Base-by-base conservation (phyloP, 352 stramenopile species). In the Pythium apleroticum region DNA sequence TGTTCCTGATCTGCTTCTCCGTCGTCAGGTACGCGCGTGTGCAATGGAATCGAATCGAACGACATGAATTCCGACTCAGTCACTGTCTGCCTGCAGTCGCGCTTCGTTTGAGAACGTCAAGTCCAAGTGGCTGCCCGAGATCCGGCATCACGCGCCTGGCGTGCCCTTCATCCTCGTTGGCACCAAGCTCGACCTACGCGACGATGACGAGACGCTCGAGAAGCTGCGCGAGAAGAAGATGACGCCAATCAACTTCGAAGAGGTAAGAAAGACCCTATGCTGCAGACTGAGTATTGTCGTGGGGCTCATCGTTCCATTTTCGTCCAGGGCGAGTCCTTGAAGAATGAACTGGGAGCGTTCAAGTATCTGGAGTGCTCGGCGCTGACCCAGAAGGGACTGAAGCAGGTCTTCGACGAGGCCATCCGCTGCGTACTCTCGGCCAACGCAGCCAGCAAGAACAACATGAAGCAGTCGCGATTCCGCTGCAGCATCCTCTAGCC, bases 1-100 rank as follows among this genome's bases (percentile, higher is more conserved):
- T 98, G 19, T 99, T 99, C 61, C 80, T 99, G 28, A 91, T 99
- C 65, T 98, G 95, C 71, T 99, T 98, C 74, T 96, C 91, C 25
- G 91, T 98, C 64, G 91, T 97, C 39, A 96, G 81, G 80, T 89
- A 57, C 14, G 69, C n/a, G n/a, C n/a, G n/a, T n/a, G n/a, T n/a
- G n/a, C n/a, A n/a, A n/a, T n/a, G n/a, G n/a, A n/a, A n/a, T n/a
- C n/a, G n/a, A n/a, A n/a, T n/a, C n/a, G n/a, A n/a, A n/a, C n/a
- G n/a, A n/a, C n/a, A n/a, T n/a, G n/a, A n/a, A 25, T 24, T 22
- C 52, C 35, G 15, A n/a, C 55, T 15, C 46, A 72, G 20, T 58
- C 20, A 49, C 24, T 33, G 7, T 15, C 5, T 28, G 20, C 27
- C 59, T 68, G 9, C 53, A 96, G 86, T 65, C 88, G 88, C 19